Evolutionary conservation across 192 early-diverging fungal genomes (phyloP).

Genomic region (Coemansia furcata): DNA sequence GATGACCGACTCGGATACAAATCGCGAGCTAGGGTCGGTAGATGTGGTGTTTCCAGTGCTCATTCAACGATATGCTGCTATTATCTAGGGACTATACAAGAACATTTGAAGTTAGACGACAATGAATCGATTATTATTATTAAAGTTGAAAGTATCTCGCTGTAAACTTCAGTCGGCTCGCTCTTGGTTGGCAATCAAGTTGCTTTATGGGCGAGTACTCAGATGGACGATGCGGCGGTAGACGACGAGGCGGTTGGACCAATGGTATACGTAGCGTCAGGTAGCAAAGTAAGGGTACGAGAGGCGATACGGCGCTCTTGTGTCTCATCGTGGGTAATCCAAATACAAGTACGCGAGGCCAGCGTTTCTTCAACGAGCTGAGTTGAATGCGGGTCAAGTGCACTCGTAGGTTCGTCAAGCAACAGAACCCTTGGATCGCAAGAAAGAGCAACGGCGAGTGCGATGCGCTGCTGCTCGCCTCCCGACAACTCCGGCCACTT

Average conservation of each 20-base stretch:
- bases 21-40: slow-evolving; percentile 32
- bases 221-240: slow-evolving; percentile 3
- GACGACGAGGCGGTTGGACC: slow-evolving; percentile 3
- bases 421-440: slow-evolving; percentile 73
- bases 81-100: not conserved
- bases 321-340: slow-evolving; percentile 76
- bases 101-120: no score
- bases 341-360: slow-evolving; percentile 62
- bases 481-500: slow-evolving; percentile 78
- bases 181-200: not conserved
- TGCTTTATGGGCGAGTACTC: slow-evolving; percentile 4
- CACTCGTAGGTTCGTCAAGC: slow-evolving; percentile 86
- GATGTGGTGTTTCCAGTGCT: slow-evolving; percentile 1
- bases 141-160: not conserved
- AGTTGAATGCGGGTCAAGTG: slow-evolving; percentile 71
- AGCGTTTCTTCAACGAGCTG: slow-evolving; percentile 72
- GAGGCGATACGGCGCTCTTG: slow-evolving; percentile 64
- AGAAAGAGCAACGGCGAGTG: slow-evolving; percentile 76
- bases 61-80: not conserved
- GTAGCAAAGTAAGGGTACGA: slow-evolving; percentile 23
- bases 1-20: slow-evolving; percentile 34
- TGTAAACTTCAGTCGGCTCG: not conserved
- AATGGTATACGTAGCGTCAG: slow-evolving; percentile 28
- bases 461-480: slow-evolving; percentile 81
- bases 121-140: not conserved